These are phyloP conservation scores for Verticillium tricorpus DNA, from an alignment of 2,329 filamentous ascomycete genomes.

Conservation along the genomic window DNA sequence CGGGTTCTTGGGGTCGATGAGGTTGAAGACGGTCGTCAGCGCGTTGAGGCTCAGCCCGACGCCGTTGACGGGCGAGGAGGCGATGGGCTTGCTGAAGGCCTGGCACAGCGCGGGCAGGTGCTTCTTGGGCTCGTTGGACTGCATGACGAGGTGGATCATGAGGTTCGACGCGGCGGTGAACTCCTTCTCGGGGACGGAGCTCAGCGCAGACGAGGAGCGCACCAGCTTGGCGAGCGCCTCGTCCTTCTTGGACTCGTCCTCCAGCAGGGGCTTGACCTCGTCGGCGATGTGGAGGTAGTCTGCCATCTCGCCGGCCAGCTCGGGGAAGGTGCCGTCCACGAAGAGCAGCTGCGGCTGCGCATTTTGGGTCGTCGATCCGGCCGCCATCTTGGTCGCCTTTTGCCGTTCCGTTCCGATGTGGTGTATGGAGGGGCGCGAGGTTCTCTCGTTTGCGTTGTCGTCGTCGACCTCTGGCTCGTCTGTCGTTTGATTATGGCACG, in stretches of 20 bases:
- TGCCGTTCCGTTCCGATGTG: background rate
- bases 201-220: conserved; percentile 70
- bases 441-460: background rate
- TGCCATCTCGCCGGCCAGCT: conserved; percentile 91
- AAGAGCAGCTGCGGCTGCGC: conserved; percentile 59
- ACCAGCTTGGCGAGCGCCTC: conserved; percentile 89
- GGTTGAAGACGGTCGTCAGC: conserved; percentile 95
- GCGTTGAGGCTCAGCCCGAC: conserved; percentile 82
- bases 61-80: conserved; percentile 80
- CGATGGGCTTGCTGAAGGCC: conserved; percentile 83
- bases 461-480: background rate
- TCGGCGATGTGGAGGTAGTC: conserved; percentile 85
- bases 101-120: conserved; percentile 85
- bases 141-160: conserved; percentile 85
- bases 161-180: conserved; percentile 96
- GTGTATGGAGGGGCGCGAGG: background rate
- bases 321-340: conserved; percentile 89
- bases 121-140: conserved; percentile 79
- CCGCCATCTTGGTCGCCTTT: conserved; percentile 18
- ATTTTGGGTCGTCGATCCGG: conserved; percentile 28
- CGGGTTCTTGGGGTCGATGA: conserved; percentile 70
- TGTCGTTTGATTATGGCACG: background rate
- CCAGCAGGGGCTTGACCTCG: conserved; percentile 69
- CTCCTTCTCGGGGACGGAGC: conserved; percentile 89
- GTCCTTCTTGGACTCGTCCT: conserved; percentile 63